Evolutionary conservation across 441 rosid genomes (phyloP).

Genomic region (Hura crepitans): DNA sequence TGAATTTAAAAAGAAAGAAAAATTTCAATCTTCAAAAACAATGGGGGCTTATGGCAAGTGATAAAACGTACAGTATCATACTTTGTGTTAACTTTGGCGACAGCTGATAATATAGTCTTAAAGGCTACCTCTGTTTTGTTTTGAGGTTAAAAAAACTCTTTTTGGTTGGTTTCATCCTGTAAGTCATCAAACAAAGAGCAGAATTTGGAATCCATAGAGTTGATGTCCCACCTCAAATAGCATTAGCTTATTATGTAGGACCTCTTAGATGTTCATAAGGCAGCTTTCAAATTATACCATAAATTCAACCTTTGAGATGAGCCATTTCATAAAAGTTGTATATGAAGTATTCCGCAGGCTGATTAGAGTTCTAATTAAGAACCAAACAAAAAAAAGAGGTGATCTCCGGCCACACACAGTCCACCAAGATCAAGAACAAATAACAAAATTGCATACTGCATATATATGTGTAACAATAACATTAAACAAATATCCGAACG

Average conservation of each 20-base stretch:
- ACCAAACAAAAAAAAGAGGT: background rate
- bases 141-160: too few species aligned
- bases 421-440: background rate
- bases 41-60: background rate
- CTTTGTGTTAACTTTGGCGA: background rate
- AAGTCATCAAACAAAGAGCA: too few species aligned
- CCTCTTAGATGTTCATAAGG: too few species aligned
- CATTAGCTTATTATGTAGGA: too few species aligned
- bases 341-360: background rate
- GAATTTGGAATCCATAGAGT: too few species aligned
- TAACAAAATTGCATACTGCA: background rate
- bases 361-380: background rate
- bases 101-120: too few species aligned
- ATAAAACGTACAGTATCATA: background rate
- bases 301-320: background rate
- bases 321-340: too few species aligned
- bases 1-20: constrained; percentile 44
- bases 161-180: too few species aligned
- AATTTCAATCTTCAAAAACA: background rate
- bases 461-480: background rate
- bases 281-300: background rate
- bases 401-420: too few species aligned
- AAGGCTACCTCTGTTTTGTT: too few species aligned
- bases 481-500: background rate
- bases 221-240: too few species aligned